Conservation (phyloP, 2,329 filamentous ascomycete genomes). For the Colletotrichum sp. region DNA sequence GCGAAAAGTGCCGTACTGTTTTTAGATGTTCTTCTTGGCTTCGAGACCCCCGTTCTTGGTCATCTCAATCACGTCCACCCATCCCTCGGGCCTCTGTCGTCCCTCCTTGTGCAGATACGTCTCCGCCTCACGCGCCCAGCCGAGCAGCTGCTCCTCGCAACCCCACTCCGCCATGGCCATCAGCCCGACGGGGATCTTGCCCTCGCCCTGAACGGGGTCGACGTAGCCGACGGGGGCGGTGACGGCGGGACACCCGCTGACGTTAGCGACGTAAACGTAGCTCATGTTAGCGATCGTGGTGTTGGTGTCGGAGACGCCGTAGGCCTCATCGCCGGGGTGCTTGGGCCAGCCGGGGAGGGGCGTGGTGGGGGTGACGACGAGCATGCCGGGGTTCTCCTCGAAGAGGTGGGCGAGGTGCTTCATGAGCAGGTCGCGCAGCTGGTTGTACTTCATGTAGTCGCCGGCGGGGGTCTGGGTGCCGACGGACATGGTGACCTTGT, state of each 20-base stretch:
- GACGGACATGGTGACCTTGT: constrained; percentile 72
- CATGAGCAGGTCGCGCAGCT: constrained; percentile 80
- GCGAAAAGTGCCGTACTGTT: fast-evolving
- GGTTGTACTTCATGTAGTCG: constrained; percentile 76
- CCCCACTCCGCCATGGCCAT: constrained; percentile 73
- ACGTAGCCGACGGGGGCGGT: constrained; percentile 78
- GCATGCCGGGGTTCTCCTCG: constrained; percentile 71
- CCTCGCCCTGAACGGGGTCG: constrained; percentile 59
- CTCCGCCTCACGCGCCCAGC: constrained; percentile 65
- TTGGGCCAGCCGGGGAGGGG: constrained; percentile 79
- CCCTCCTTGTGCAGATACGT: constrained; percentile 58
- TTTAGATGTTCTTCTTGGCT: constrained; percentile 12
- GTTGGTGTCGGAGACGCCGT: constrained; percentile 79
- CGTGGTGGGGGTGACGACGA: constrained; percentile 80
- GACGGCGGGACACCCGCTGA: constrained; percentile 78
- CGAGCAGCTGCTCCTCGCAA: constrained; percentile 65
- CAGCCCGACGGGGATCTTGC: constrained; percentile 64
- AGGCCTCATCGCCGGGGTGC: constrained; percentile 59
- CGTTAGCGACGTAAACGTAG: constrained; percentile 86
- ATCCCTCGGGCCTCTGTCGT: constrained; percentile 55
- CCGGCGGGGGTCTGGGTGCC: constrained; percentile 67
- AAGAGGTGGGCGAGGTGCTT: constrained; percentile 76
- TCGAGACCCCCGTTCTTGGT: constrained; percentile 26
- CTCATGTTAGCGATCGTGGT: constrained; percentile 78
- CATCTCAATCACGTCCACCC: constrained; percentile 61